Evolutionary conservation across 208 protist genomes (phyloP).

Genomic region (Perkinsela sp.): DNA sequence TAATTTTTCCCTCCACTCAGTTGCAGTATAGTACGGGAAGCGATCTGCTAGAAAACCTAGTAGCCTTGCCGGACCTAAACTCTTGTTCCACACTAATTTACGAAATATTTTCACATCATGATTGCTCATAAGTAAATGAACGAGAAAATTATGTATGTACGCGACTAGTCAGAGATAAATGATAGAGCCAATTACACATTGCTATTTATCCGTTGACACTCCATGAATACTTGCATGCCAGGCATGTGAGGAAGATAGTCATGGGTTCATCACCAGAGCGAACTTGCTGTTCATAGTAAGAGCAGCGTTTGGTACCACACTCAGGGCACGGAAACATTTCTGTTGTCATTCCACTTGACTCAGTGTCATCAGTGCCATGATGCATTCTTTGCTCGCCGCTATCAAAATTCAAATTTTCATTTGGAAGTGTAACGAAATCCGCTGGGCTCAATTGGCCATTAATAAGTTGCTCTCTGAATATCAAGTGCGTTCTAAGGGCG

Average conservation of each 20-base stretch:
- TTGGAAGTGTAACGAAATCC: too few relatives aligned
- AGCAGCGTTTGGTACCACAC: constrained; percentile 45
- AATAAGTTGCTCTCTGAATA: too few relatives aligned
- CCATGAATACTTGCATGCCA: constrained; percentile 64
- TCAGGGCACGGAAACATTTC: constrained; percentile 32
- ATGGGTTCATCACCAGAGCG: constrained; percentile 86
- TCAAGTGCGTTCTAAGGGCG: too few relatives aligned
- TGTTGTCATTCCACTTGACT: too few relatives aligned
- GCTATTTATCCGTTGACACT: constrained; percentile 33
- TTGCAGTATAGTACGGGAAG: neutral
- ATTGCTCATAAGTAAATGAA: too few relatives aligned
- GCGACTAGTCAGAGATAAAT: neutral
- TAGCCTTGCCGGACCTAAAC: neutral
- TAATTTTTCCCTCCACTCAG: neutral
- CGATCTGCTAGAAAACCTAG: neutral
- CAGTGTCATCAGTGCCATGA: too few relatives aligned
- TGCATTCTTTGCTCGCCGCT: too few relatives aligned
- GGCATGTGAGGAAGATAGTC: constrained; percentile 79
- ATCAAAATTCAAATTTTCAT: too few relatives aligned
- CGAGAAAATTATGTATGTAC: too few relatives aligned
- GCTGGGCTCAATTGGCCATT: too few relatives aligned
- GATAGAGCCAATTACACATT: neutral
- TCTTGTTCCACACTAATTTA: neutral
- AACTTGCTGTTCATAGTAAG: constrained; percentile 77
- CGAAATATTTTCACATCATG: neutral